phyloP scores from a whole-genome alignment of 331 rosid genomes.

The Dryas integrifolia region DNA sequence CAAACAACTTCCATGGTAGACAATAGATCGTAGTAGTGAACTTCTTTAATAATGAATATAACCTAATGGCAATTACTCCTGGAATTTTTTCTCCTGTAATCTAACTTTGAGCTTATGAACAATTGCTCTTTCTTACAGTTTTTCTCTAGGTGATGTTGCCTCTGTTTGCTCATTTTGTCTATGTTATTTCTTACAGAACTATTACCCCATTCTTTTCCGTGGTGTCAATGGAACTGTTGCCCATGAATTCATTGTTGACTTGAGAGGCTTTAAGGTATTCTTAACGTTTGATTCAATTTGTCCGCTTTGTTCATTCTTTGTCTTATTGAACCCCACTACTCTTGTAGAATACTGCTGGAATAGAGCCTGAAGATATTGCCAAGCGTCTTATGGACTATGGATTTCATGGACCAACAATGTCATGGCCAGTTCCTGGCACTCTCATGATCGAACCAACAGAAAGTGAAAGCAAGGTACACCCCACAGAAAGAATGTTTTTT shows the following conservation, averaged over 20 bases:
- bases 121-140: no score
- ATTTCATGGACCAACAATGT: conserved; percentile 97
- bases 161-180: conserved; percentile 17
- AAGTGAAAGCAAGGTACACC: conserved; percentile 93
- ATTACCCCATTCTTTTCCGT: conserved; percentile 92
- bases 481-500: conserved; percentile 5
- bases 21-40: no score
- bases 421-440: conserved; percentile 99
- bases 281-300: conserved; percentile 2
- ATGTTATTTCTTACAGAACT: conserved; percentile 38
- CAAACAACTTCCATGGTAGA: no score
- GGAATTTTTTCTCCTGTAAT: no score
- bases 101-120: background rate
- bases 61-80: no score
- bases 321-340: conserved; percentile 17
- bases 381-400: conserved; percentile 96
- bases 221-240: conserved; percentile 99
- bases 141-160: background rate
- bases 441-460: conserved; percentile 99
- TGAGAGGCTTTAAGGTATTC: conserved; percentile 91
- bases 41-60: no score
- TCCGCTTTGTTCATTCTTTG: conserved; percentile 9
- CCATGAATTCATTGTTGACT: conserved; percentile 91
- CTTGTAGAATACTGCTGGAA: conserved; percentile 73
- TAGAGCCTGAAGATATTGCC: conserved; percentile 92